Base-by-base conservation (phyloP, 768 basidiomycete genomes). In the Pholiota microspora region DNA sequence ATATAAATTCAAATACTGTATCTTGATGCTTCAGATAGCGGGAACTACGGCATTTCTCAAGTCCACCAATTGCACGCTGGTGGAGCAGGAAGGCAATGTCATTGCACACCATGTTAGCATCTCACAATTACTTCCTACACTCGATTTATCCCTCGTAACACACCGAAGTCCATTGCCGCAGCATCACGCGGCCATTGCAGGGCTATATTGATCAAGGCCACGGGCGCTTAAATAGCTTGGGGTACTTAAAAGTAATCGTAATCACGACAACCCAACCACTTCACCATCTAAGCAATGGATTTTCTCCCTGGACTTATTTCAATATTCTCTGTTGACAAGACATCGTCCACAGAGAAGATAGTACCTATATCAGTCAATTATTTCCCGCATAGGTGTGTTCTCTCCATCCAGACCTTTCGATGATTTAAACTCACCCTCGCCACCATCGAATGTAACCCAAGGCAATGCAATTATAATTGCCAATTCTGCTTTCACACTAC, bases 401-500 rank as follows among this genome's bases (percentile, higher is more conserved):
- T 7, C 35, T 16, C n/a, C 2, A n/a, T n/a, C n/a, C n/a, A n/a
- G n/a, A n/a, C n/a, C n/a, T n/a, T 23, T 40, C 18, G 3, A 7
- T 38, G 36, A 8, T 38, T 7, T 3, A 9, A 42, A 42, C 9
- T 23, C 3, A 21, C 40, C 23, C n/a, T 18, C 4, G 2, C 6
- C 40, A 7, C 9, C 40, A 10, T 21, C 23, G 21, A 42, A 16
- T 16, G 10, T 18, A 4, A 4, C 16, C 1, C 21, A 21, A 42
- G 40, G 40, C 40, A 42, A 61, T 70, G 69, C 59, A 77, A 77
- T 35, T 76, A 77, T 24, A 55, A 63, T 2, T 75, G 73, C 28
- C 63, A 69, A 3, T 75, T 77, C 50, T 76, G 75, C 54, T 76
- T 77, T 44, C 75, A 76, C 32, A 77, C 75, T 0, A 64, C 59